Evolutionary conservation across 495 filamentous ascomycete species (phyloP), one percentile per base, ranked within the genome.

Genomic region (Ramalina intermedia): DNA sequence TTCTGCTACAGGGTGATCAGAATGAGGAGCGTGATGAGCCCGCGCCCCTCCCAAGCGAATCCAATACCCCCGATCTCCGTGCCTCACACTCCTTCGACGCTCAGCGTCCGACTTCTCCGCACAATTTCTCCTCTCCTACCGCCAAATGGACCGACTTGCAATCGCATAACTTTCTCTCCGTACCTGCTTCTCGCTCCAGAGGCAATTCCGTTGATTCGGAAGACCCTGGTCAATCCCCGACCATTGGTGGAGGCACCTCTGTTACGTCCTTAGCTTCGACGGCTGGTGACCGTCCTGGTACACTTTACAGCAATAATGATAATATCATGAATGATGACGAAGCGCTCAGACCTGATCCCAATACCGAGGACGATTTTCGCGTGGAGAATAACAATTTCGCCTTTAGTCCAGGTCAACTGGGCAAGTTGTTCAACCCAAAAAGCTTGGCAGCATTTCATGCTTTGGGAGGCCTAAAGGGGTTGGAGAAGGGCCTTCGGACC

Each of bases 361-460:
- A 80, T 9, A 82, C 75, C 1, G 82, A 88, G 56, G 64, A 58
- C 1, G 84, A 87, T 54, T 94, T 90, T 55, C 51, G 76, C 29
- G 80, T 87, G 12, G 70, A 78, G 21, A 71, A 89, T 49, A 93
- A 93, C 61, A 77, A 70, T 37, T 93, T 93, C 50, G 87, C 84
- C 1, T 91, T 87, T 52, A 78, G 82, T 1, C 86, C 84, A 0
- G 87, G 87, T 0, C 85, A 90, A 43, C 58, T 94, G 55, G 78
- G 73, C 46, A 93, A 89, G 60, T 59, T 93, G 8, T 64, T 83
- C 37, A 88, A 87, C 48, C 87, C 87, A 0, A 94, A 94, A 66
- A 88, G 71, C 52, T 68, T 87, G 43, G 69, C 72, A 40, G 87
- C 85, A 0, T 85, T 93, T 51, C 75, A 79, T 53, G 85, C 86